Percentiles rank a stretch among this genome's conserved stretches.
These are phyloP conservation scores for Boletus semigastroideus DNA, from an alignment of 1,284 basidiomycete species.

Conservation along the genomic window DNA sequence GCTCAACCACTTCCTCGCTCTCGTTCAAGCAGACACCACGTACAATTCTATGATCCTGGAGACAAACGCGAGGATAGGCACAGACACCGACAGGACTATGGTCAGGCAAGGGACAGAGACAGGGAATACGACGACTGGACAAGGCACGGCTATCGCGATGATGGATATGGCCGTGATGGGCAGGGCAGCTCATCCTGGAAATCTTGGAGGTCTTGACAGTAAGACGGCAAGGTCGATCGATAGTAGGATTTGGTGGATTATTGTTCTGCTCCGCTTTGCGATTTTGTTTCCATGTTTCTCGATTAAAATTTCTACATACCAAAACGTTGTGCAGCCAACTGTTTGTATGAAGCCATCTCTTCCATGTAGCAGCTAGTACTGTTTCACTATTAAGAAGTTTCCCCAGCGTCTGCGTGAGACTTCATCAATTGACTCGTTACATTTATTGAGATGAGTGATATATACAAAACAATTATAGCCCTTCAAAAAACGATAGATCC, in stretches of 20 bases:
- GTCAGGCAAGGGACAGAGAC: conserved; percentile 9
- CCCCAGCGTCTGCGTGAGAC: background rate
- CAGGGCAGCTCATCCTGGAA: conserved; percentile 12
- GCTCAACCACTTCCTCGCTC: conserved; percentile 16
- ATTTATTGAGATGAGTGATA: background rate
- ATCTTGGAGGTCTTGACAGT: conserved; percentile 14
- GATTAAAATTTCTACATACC: background rate
- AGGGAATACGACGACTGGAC: conserved; percentile 8
- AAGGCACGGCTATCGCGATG: conserved; percentile 10
- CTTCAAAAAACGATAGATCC: conserved; percentile 76
- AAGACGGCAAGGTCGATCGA: background rate
- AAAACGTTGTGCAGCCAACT: no score
- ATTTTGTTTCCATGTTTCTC: background rate
- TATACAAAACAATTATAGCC: conserved; percentile 37
- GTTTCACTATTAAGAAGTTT: background rate
- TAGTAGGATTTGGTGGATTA: background rate
- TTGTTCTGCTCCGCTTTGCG: background rate
- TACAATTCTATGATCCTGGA: conserved; percentile 6
- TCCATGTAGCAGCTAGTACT: background rate
- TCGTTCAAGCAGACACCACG: conserved; percentile 23
- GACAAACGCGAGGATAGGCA: conserved; percentile 15
- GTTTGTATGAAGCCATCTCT: no score
- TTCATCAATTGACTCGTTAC: background rate
- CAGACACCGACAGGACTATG: conserved; percentile 13
- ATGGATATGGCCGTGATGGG: conserved; percentile 1